These are phyloP conservation scores for Plasmopara viticola DNA, from an alignment of 352 stramenopile species.

Conservation along the genomic window DNA sequence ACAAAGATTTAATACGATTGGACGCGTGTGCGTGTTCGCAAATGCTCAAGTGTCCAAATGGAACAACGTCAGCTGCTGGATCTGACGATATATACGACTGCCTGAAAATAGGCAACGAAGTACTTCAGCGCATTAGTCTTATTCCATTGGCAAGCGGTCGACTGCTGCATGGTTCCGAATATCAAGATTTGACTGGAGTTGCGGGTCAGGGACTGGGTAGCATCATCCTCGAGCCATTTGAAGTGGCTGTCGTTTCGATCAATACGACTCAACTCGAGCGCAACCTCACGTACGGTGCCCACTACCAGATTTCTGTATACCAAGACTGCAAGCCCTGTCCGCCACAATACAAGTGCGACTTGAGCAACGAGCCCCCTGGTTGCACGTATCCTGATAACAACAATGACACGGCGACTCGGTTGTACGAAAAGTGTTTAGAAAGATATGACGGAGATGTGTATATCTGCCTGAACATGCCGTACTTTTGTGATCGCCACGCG, in stretches of 20 bases:
- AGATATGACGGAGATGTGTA: slow-evolving; percentile 28
- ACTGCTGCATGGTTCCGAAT: slow-evolving; percentile 58
- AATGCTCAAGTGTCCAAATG: slow-evolving; percentile 93
- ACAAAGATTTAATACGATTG: slow-evolving; percentile 53
- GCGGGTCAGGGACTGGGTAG: slow-evolving; percentile 41
- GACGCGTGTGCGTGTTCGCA: slow-evolving; percentile 92
- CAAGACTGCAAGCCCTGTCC: slow-evolving; percentile 94
- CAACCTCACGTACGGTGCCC: slow-evolving; percentile 95
- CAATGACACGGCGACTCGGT: slow-evolving; percentile 27
- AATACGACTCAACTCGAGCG: slow-evolving; percentile 84
- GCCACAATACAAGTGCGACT: slow-evolving; percentile 86
- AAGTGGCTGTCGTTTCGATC: slow-evolving; percentile 90
- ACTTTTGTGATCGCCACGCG: slow-evolving; percentile 45
- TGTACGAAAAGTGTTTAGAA: slow-evolving; percentile 47
- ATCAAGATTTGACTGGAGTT: slow-evolving; percentile 66
- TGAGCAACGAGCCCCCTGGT: slow-evolving; percentile 22
- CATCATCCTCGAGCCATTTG: slow-evolving; percentile 79
- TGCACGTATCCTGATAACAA: slow-evolving; percentile 70
- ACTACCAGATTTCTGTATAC: slow-evolving; percentile 94
- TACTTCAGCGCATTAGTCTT: slow-evolving; percentile 83
- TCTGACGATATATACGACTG: slow-evolving; percentile 84
- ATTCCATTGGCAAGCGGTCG: slow-evolving; percentile 55
- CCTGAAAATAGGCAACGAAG: slow-evolving; percentile 83
- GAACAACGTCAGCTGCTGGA: slow-evolving; percentile 66
- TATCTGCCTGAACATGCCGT: slow-evolving; percentile 59